phyloP scores from a whole-genome alignment of 345 rosid species.

The Ceriops zippeliana region DNA sequence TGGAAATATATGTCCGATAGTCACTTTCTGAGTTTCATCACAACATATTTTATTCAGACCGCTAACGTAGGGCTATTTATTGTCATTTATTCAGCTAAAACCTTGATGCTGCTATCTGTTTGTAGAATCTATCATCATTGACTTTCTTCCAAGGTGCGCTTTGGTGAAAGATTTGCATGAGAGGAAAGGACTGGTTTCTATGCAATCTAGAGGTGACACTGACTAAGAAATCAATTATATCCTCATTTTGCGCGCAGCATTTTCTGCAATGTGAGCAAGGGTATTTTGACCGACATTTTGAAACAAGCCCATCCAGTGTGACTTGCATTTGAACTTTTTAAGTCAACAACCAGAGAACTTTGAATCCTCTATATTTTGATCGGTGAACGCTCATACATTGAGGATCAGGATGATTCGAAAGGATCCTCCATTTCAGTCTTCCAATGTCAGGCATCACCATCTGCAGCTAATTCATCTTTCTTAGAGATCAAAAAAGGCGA shows the following conservation, averaged over 20 bases:
- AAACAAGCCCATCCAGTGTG: constrained; percentile 88
- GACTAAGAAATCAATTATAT: not conserved
- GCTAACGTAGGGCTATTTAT: too few species aligned
- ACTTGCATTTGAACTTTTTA: constrained; percentile 70
- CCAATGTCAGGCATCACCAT: constrained; percentile 60
- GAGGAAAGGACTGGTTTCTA: not conserved
- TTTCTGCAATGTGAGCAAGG: constrained; percentile 93
- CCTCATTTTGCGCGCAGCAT: constrained; percentile 58
- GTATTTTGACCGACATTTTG: constrained; percentile 76
- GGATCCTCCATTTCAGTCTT: constrained; percentile 47
- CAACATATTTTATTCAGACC: too few species aligned
- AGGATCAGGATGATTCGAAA: constrained; percentile 61
- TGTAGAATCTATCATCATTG: not conserved
- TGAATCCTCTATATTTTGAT: constrained; percentile 85
- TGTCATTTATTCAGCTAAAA: too few species aligned
- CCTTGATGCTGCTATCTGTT: too few species aligned
- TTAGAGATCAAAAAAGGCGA: constrained; percentile 48
- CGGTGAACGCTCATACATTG: constrained; percentile 51
- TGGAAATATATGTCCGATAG: too few species aligned
- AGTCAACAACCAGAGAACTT: constrained; percentile 70
- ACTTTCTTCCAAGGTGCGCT: not conserved
- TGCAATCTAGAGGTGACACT: not conserved
- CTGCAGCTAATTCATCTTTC: constrained; percentile 62
- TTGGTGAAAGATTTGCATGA: not conserved
- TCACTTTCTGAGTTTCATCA: too few species aligned